phyloP scores from a whole-genome alignment of 139 green algal species.

The Chlamydomonas incerta region DNA sequence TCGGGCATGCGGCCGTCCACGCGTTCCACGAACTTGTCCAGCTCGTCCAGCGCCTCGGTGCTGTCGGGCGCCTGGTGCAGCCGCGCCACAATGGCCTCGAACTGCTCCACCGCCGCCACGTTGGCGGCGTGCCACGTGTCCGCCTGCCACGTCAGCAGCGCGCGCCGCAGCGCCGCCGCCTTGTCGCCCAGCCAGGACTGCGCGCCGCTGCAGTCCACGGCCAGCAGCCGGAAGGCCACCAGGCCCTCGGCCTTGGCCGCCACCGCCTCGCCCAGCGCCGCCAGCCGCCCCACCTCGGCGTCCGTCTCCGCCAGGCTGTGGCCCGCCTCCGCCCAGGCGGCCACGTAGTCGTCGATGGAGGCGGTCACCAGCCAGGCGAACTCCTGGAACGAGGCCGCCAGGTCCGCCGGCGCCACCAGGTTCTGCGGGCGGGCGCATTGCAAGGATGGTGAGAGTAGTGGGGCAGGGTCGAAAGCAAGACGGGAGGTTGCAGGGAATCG shows the following conservation, averaged over 20 bases:
- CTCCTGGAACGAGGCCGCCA: constrained; percentile 52
- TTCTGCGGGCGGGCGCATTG: constrained; percentile 42
- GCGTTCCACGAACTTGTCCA: constrained; percentile 70
- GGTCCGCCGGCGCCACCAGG: constrained; percentile 60
- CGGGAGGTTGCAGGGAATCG: too few species aligned
- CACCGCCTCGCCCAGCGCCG: constrained; percentile 56
- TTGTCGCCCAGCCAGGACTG: constrained; percentile 28
- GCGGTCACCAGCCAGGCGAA: constrained; percentile 48
- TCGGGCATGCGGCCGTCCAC: constrained; percentile 63
- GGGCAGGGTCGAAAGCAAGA: too few species aligned
- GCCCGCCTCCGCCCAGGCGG: constrained; percentile 58
- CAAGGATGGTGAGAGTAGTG: too few species aligned
- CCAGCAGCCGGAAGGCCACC: constrained; percentile 69
- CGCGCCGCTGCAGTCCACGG: constrained; percentile 21
- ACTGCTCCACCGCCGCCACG: constrained; percentile 28
- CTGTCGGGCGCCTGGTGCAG: constrained; percentile 55
- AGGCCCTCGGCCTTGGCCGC: constrained; percentile 46
- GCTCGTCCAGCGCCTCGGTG: constrained; percentile 76
- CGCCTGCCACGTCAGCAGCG: constrained; percentile 42
- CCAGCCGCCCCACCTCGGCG: constrained; percentile 64
- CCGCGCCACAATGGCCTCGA: constrained; percentile 30
- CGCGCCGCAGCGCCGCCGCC: constrained; percentile 28
- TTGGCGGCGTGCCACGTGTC: constrained; percentile 53
- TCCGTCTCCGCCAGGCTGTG: constrained; percentile 71
- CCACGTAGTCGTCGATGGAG: constrained; percentile 47